A percentile compares a stretch with the other conserved stretches of the same genome.
Conservation (phyloP, 1,139 yeast species). For the Yamadazyma pseudoaaseri region DNA sequence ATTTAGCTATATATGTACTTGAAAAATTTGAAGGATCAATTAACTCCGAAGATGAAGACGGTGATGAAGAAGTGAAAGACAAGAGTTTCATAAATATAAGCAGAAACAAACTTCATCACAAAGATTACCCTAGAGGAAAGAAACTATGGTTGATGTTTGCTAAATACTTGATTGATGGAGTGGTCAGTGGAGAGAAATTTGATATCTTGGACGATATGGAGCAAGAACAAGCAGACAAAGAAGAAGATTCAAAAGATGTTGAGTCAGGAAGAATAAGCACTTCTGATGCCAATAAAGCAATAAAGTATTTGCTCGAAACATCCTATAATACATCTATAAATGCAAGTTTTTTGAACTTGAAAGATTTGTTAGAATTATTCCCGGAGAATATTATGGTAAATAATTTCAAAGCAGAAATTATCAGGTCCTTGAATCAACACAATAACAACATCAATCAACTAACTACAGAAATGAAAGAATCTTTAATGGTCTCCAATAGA, state of each 20-base stretch:
- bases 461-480: conserved; percentile 74
- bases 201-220: conserved; percentile 18
- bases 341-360: conserved; percentile 52
- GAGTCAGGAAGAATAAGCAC: not conserved
- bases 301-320: conserved; percentile 26
- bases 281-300: conserved; percentile 17
- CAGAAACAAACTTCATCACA: conserved; percentile 32
- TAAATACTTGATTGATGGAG: conserved; percentile 49
- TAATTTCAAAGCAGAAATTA: conserved; percentile 80
- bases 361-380: conserved; percentile 79
- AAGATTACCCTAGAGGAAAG: conserved; percentile 52
- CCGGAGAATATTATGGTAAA: conserved; percentile 84
- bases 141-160: conserved; percentile 75
- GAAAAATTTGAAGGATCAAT: conserved; percentile 30
- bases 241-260: conserved; percentile 6
- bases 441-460: conserved; percentile 62
- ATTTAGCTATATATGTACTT: conserved; percentile 48
- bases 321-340: conserved; percentile 20
- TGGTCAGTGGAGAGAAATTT: conserved; percentile 25
- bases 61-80: conserved; percentile 5
- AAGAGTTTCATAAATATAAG: conserved; percentile 16
- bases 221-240: not conserved
- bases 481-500: conserved; percentile 60
- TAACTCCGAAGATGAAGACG: conserved; percentile 11
- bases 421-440: conserved; percentile 71